These are phyloP conservation scores for Cytauxzoon felis DNA, from an alignment of 169 alveolate species.

Conservation along the genomic window DNA sequence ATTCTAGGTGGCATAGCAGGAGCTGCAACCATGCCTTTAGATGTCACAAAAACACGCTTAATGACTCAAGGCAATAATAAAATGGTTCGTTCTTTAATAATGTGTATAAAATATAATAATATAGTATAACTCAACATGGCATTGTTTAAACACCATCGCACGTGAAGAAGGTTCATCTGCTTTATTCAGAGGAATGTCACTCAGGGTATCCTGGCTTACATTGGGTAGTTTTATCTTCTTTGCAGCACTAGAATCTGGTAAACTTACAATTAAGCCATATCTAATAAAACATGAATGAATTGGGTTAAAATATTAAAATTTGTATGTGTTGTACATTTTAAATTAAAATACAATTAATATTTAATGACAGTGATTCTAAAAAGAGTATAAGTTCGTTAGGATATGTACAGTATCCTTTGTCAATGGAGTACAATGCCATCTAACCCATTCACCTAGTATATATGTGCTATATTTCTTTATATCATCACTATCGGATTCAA, in stretches of 20 bases:
- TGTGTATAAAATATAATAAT: background rate
- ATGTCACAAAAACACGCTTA: constrained; percentile 92
- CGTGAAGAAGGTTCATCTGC: constrained; percentile 62
- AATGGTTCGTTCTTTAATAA: constrained; percentile 12
- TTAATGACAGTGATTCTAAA: too few relatives aligned
- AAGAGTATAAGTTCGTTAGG: background rate
- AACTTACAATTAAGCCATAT: constrained; percentile 33
- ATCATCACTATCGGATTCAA: too few relatives aligned
- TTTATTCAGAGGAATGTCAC: constrained; percentile 57
- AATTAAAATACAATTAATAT: too few relatives aligned
- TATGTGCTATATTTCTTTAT: constrained; percentile 1
- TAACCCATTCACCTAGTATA: constrained; percentile 31
- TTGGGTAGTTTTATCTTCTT: constrained; percentile 69
- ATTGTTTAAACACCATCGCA: constrained; percentile 46
- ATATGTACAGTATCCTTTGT: constrained; percentile 8
- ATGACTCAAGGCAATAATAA: constrained; percentile 83
- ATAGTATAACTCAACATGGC: constrained; percentile 51
- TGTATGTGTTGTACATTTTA: background rate
- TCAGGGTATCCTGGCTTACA: constrained; percentile 63
- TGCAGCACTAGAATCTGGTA: constrained; percentile 64
- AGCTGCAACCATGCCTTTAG: constrained; percentile 91
- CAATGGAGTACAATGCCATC: constrained; percentile 24
- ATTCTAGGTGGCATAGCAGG: constrained; percentile 92
- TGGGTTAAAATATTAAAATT: background rate
- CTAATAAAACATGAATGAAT: background rate